Conservation (phyloP, 768 basidiomycete genomes). For the Strobilomyces confusus region DNA sequence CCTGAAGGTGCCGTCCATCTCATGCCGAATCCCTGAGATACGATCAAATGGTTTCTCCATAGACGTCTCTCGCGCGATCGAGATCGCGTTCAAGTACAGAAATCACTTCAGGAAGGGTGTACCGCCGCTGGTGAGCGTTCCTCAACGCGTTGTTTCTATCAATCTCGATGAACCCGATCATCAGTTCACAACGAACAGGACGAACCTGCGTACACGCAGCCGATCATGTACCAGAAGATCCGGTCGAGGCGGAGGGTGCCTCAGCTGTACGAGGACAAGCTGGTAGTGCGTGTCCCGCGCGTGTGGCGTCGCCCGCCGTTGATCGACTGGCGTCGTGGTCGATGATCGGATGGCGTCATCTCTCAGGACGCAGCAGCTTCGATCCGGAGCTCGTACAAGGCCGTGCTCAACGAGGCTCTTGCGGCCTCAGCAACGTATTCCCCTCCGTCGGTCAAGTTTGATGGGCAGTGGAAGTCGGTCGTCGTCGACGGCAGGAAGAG, state of each 20-base stretch:
- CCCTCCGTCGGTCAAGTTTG: slow-evolving; percentile 52
- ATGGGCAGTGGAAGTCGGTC: slow-evolving; percentile 59
- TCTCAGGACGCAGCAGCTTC: slow-evolving; percentile 43
- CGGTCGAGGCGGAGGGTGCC: slow-evolving; percentile 73
- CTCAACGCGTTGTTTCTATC: not conserved
- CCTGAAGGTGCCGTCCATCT: slow-evolving; percentile 57
- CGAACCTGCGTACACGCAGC: slow-evolving; percentile 82
- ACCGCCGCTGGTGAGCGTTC: slow-evolving; percentile 65
- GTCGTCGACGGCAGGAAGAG: slow-evolving; percentile 11
- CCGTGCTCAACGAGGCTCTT: slow-evolving; percentile 61
- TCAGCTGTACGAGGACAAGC: slow-evolving; percentile 73
- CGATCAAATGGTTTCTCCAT: not conserved
- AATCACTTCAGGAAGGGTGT: slow-evolving; percentile 90
- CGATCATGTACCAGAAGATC: slow-evolving; percentile 89
- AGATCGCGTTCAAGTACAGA: slow-evolving; percentile 84
- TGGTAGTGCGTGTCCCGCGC: slow-evolving; percentile 49
- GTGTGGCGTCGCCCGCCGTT: not conserved
- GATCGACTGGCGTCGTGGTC: not conserved
- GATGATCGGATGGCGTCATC: slow-evolving; percentile 37
- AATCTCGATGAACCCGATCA: not conserved
- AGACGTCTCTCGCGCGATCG: slow-evolving; percentile 84
- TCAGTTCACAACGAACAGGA: slow-evolving; percentile 87
- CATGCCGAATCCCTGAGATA: not conserved
- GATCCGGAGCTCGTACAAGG: slow-evolving; percentile 56
- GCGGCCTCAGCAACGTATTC: slow-evolving; percentile 42